Base-by-base conservation (phyloP, 2,329 filamentous ascomycete genomes). In the Catunica adiposa region DNA sequence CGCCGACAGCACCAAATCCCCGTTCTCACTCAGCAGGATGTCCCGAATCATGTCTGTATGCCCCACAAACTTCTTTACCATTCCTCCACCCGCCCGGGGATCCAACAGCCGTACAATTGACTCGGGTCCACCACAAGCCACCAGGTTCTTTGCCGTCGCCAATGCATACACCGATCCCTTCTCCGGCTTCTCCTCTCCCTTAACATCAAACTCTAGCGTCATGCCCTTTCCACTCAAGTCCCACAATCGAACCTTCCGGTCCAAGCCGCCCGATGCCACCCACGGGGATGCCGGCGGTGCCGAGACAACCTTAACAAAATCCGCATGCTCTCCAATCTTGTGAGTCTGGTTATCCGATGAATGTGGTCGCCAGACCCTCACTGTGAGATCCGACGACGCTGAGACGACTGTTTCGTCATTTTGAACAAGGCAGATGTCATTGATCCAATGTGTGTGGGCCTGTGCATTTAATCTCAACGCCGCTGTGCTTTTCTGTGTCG, bases 151-250 rank as follows among this genome's bases (percentile, higher is more conserved):
- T 50, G 83, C 86, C 1, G 83, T 86, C 37, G 83, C 85, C 58
- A 98, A 74, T 9, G 92, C 87, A 68, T 98, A 98, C 2, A 98
- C 84, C 23, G 92, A 97, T 15, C 92, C 92, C 71, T 98, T 98
- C 63, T 92, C 86, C 3, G 78, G 77, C 46, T 82, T 79, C 64
- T 94, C 89, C 61, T 94, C 87, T 53, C 89, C 87, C 58, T 77
- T 80, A 47, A 88, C 83, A 63, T 94, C 82, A 56, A 98, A 94
- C 64, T 89, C 84, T 34, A 97, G 74, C 55, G 83, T 84, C 70
- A 96, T 84, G 14, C 92, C 90, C 4, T 76, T 83, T 53, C 90
- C 89, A 65, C 84, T 86, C 56, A 98, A 72, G 69, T 98, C 92
- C 92, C 92, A 98, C 5, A 97, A 73, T 64, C 80, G 86, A 60